Base-by-base conservation (phyloP, 495 filamentous ascomycete genomes). In the Lentithecium fluviatile region DNA sequence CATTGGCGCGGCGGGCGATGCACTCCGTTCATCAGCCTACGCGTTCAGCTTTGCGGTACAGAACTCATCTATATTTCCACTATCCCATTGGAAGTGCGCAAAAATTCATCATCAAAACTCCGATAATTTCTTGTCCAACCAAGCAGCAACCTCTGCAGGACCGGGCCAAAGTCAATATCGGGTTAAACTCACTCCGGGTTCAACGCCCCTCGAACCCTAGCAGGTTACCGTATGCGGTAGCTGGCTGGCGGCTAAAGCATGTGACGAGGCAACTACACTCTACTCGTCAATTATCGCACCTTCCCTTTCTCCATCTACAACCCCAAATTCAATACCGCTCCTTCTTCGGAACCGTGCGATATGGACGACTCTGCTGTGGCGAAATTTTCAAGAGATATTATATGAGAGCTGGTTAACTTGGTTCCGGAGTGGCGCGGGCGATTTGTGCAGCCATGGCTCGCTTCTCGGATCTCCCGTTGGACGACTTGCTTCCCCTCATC, bases 301-400 rank as follows among this genome's bases (percentile, higher is more conserved):
- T 56, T 56, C 53, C 29, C 53, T 47, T 36, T 56, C 24, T 25
- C 25, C 26, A 23, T 47, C 42, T 47, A 32, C 20, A 26, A 56
- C 42, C 20, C 53, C 40, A 45, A 46, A 47, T 3, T 47, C 53
- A 26, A 56, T 56, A 56, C 40, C 5, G 13, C 29, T 10, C 15
- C 15, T 15, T 15, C 4, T 13, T 43, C 40, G 24, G 17, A 36
- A 56, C 15, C 29, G 23, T 21, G 40, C 52, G 52, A 55, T 17
- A 43, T 32, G 52, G 52, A 55, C 29, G 43, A 23, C 20, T 45
- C 23, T 45, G 2, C 15, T 24, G 12, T 23, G 21, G 20, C 8
- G 6, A 54, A 23, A 23, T 54, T 12, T 25, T 36, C 38, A 15
- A 12, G 52, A 54, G 37, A 20, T 45, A 23, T 13, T 37, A 52